These are phyloP conservation scores for Parathielavia hyrcaniae DNA, from an alignment of 495 filamentous ascomycete species.

Conservation along the genomic window DNA sequence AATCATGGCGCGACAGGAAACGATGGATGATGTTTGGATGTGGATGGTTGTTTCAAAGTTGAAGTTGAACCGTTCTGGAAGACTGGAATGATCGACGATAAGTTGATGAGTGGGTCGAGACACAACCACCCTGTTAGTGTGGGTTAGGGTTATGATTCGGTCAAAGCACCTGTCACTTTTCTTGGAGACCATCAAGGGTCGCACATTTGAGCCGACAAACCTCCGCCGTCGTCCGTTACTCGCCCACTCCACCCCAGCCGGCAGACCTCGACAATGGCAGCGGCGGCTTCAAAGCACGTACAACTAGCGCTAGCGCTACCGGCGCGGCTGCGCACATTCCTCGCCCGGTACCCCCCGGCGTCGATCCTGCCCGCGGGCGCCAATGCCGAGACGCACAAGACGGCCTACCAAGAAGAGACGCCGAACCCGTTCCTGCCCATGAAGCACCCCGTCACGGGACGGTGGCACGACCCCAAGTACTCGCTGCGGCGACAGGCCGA, in stretches of 20 bases:
- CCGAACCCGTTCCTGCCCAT: constrained; percentile 71
- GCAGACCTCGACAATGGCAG: constrained; percentile 21
- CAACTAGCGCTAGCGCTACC: constrained; percentile 63
- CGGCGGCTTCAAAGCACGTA: constrained; percentile 43
- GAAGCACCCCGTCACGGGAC: constrained; percentile 63
- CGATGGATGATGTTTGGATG: background rate
- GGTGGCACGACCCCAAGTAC: constrained; percentile 74
- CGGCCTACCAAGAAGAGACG: constrained; percentile 39
- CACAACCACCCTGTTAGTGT: no score
- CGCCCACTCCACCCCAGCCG: background rate
- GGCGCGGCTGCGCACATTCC: constrained; percentile 72
- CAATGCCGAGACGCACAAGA: constrained; percentile 39
- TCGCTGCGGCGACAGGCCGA: constrained; percentile 86
- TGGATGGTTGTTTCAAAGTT: background rate
- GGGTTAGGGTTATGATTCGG: constrained; percentile 2
- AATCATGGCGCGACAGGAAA: constrained; percentile 4
- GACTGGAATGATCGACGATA: background rate
- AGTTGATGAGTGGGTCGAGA: background rate
- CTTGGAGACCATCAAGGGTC: constrained; percentile 7
- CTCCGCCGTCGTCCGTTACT: constrained; percentile 1
- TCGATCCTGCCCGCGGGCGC: constrained; percentile 43
- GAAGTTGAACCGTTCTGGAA: background rate
- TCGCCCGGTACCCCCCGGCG: constrained; percentile 76
- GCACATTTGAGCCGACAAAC: background rate
- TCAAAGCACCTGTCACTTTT: constrained; percentile 13